Evolutionary conservation across 768 basidiomycete species (phyloP).

Genomic region (Boletus reticulatus): DNA sequence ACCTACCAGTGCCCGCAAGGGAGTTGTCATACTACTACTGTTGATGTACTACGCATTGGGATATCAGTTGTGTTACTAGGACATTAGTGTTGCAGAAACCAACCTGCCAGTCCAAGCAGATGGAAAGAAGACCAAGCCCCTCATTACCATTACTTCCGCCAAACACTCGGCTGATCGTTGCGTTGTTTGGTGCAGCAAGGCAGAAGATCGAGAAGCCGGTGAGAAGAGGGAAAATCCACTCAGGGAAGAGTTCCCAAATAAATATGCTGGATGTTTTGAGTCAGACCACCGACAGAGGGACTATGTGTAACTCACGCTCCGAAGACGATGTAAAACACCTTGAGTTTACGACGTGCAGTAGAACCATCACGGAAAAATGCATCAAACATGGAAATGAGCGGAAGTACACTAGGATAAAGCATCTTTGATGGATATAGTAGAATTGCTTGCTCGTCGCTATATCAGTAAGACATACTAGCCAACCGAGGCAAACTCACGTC

Average conservation of each 20-base stretch:
- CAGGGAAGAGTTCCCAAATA: constrained; percentile 26
- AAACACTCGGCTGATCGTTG: too few species aligned
- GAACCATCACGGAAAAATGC: constrained; percentile 41
- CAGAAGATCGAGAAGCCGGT: constrained; percentile 64
- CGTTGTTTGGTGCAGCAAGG: not conserved
- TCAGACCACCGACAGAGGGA: not conserved
- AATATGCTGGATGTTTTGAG: constrained; percentile 30
- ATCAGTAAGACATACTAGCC: not conserved
- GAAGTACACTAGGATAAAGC: constrained; percentile 37
- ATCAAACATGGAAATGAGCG: constrained; percentile 27
- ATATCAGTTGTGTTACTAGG: too few species aligned
- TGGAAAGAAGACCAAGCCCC: too few species aligned
- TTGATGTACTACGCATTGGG: too few species aligned
- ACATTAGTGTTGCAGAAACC: too few species aligned
- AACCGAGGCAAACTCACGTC: constrained; percentile 32
- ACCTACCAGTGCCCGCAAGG: too few species aligned
- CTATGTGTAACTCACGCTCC: constrained; percentile 27
- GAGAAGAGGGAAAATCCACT: constrained; percentile 52
- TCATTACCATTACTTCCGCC: too few species aligned
- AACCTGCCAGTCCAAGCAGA: too few species aligned
- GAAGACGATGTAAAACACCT: constrained; percentile 26
- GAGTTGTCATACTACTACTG: too few species aligned
- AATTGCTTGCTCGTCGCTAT: constrained; percentile 9
- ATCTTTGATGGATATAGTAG: constrained; percentile 45
- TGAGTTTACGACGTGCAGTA: constrained; percentile 40